Evolutionary conservation across 192 early-diverging fungal species (phyloP), one percentile per base, ranked within the genome.

Genomic region (Entophlyctis luteolus): DNA sequence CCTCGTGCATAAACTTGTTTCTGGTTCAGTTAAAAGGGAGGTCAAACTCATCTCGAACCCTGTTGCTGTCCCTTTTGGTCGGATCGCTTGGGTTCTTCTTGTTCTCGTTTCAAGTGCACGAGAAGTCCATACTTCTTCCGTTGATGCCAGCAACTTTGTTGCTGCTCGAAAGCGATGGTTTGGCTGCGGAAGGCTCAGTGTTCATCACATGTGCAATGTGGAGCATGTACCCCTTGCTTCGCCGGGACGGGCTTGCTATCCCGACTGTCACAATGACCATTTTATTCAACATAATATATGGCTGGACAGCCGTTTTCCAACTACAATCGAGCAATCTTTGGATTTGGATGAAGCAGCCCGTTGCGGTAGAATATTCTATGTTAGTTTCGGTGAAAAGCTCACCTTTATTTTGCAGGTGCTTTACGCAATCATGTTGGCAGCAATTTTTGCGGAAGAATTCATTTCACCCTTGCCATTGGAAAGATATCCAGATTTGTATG

Each of bases 81-180:
- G 83, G 83, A 0, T 89, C 92, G 2, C 74, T 99, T 28, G 90
- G 87, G 3, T 99, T 99, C 70, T 99, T 95, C 79, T 70, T 99
- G 66, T 91, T 96, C 55, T 92, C 95, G 8, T 99, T 99, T 81
- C 94, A 97, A 79, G 84, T 97, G 3, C 96, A 99, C 74, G 96
- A 99, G 71, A 99, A 99, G 72, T 91, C 90, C 0, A 97, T 99
- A 39, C 72, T 99, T 36, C 71, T 99, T 5, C 94, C 96, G 0
- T 59, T 84, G 2, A 74, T 93, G 20, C 91, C 93, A 0, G 83
- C 90, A 10, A 86, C 86, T 1, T 67, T 97, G 46, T 67, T 96
- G 58, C 78, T 90, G 3, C 27, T 85, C 56, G 85, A 89, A 53
- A 60, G 38, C 32, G 55, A 57, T 35, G 55, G 55, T 14, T 12